Conservation (phyloP, 2,329 filamentous ascomycete species). For the Colletotrichum sp. region DNA sequence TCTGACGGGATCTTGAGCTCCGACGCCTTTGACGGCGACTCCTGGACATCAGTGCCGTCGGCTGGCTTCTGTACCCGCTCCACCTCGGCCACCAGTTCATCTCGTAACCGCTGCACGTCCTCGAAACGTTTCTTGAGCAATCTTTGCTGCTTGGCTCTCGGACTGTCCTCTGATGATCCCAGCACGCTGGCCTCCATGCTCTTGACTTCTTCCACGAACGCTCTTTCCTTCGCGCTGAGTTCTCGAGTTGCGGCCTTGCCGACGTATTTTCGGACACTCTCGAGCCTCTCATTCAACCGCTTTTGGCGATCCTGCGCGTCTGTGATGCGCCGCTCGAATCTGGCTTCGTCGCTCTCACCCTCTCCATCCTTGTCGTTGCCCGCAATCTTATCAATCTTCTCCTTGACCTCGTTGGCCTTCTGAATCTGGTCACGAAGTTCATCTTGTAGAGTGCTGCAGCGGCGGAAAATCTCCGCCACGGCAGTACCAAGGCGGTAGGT, state of each 20-base stretch:
- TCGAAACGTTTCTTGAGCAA: constrained; percentile 62
- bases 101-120: constrained; percentile 58
- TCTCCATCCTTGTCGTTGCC: constrained; percentile 60
- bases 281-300: constrained; percentile 63
- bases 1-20: constrained; percentile 62
- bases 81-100: constrained; percentile 58
- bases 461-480: constrained; percentile 75
- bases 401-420: constrained; percentile 69
- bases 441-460: constrained; percentile 70
- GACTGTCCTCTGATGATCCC: constrained; percentile 24
- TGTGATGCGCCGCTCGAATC: constrained; percentile 64
- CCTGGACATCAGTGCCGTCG: constrained; percentile 26
- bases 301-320: constrained; percentile 61
- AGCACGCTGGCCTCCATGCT: constrained; percentile 60
- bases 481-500: constrained; percentile 72
- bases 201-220: constrained; percentile 52
- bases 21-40: constrained; percentile 34
- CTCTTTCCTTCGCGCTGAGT: constrained; percentile 49
- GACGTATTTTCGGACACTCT: constrained; percentile 56
- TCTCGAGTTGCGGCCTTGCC: constrained; percentile 47
- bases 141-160: constrained; percentile 33
- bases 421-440: constrained; percentile 72
- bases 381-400: constrained; percentile 70
- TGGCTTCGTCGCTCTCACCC: constrained; percentile 56
- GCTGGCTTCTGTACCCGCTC: constrained; percentile 42